Percentiles rank a stretch among this genome's conserved stretches.
phyloP scores from a whole-genome alignment of 345 rosid genomes.

The Streptanthus diversifolius region DNA sequence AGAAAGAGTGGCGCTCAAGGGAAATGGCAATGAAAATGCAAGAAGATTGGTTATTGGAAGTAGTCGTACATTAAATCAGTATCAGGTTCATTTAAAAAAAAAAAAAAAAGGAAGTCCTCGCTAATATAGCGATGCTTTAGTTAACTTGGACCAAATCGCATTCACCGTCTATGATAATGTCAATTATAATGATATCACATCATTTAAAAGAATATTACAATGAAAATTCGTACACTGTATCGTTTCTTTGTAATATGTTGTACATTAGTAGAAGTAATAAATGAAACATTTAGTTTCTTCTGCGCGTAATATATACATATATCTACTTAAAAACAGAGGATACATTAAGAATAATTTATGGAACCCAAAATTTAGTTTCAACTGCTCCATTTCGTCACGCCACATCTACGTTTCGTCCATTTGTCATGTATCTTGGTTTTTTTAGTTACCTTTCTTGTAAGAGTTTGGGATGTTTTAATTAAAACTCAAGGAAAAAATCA shows the following conservation, averaged over 20 bases:
- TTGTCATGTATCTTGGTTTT: constrained; percentile 12
- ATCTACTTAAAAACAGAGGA: neutral
- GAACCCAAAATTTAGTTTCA: neutral
- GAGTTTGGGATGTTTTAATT: neutral
- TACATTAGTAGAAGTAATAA: constrained; percentile 1
- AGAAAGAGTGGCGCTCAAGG: neutral
- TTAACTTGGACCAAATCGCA: neutral
- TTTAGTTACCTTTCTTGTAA: neutral
- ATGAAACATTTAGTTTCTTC: neutral
- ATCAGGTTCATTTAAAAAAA: neutral
- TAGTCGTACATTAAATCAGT: neutral
- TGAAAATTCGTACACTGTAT: neutral
- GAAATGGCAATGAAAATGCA: neutral
- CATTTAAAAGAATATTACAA: neutral
- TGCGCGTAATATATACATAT: neutral
- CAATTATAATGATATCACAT: neutral
- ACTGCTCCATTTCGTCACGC: constrained; percentile 2
- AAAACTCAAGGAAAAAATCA: neutral
- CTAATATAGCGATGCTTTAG: neutral
- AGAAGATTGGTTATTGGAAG: neutral
- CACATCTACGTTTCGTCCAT: no score
- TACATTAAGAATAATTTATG: neutral
- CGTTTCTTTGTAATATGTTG: neutral
- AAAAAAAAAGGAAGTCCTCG: neutral
- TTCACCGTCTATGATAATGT: neutral